A percentile compares a stretch with the other conserved stretches of the same genome.
Conservation (phyloP, 2,329 filamentous ascomycete species). For the Cercospora citrullina region DNA sequence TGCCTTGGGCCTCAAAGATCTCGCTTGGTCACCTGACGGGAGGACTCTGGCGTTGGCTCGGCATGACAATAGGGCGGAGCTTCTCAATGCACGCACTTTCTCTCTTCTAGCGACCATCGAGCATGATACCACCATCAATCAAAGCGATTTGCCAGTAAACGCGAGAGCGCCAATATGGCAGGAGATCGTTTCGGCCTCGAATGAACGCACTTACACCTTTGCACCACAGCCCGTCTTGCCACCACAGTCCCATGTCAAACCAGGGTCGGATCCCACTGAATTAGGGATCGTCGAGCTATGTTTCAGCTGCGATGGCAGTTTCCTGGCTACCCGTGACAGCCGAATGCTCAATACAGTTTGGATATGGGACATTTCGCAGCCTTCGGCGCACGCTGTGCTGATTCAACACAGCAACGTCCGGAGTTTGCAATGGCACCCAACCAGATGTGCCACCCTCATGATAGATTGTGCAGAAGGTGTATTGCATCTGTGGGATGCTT, state of each 20-base stretch:
- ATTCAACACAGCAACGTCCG: slow-evolving; percentile 50
- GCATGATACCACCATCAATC: slow-evolving; percentile 37
- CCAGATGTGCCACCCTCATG: slow-evolving; percentile 40
- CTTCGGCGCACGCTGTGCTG: slow-evolving; percentile 43
- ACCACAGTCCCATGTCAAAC: slow-evolving; percentile 31
- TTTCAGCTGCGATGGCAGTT: slow-evolving; percentile 33
- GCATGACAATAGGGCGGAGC: slow-evolving; percentile 31
- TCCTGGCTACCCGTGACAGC: slow-evolving; percentile 37
- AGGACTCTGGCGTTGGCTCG: slow-evolving; percentile 33
- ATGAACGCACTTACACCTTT: slow-evolving; percentile 32
- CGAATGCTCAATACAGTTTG: slow-evolving; percentile 46
- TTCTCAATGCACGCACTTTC: slow-evolving; percentile 39
- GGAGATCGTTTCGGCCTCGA: slow-evolving; percentile 35
- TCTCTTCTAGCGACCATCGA: slow-evolving; percentile 32
- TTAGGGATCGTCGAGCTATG: slow-evolving; percentile 33
- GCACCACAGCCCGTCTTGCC: slow-evolving; percentile 34
- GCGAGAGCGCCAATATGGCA: slow-evolving; percentile 36
- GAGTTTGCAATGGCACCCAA: slow-evolving; percentile 47
- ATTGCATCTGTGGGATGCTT: slow-evolving; percentile 43
- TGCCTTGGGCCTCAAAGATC: slow-evolving; percentile 33
- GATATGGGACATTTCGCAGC: slow-evolving; percentile 48
- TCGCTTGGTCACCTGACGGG: slow-evolving; percentile 34
- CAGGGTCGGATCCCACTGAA: slow-evolving; percentile 39
- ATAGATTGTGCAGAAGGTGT: slow-evolving; percentile 46
- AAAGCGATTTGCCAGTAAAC: slow-evolving; percentile 28